Evolutionary conservation across 176 grass and related monocot species (phyloP), one percentile per base, ranked within the genome.

Genomic region (Panicum miliaceum): DNA sequence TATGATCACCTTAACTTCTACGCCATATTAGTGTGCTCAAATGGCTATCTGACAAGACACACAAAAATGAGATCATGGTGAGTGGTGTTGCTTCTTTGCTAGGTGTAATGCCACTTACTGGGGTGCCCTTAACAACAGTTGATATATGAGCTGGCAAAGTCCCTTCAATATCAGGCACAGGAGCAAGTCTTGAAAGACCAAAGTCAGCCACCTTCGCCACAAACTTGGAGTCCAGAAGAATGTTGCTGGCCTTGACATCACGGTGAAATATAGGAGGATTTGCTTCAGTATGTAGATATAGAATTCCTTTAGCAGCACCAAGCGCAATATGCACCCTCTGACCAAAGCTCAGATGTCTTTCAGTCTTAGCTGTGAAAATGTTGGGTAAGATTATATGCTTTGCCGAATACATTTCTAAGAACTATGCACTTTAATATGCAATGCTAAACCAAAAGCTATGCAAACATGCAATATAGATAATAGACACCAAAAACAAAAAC

Each of bases 191-290:
- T 8, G 96, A 99, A 85, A 99, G 91, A 82, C 96, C 96, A 71
- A 99, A 99, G 92, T 99, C 96, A 46, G 96, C 96, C 38, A 99
- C 93, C 83, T 99, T 99, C 0, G 93, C 89, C 56, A 89, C 75
- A 74, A 99, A 99, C 34, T 96, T 99, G 20, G 42, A 83, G 61
- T 99, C 93, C 81, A 99, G 42, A 60, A 99, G 75, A 79, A 99
- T 99, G 74, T 99, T 99, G 79, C 91, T 99, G 79, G 96, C 90
- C 83, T 99, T 99, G 53, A 99, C 89, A 63, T 99, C 96, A 78
- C 96, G 93, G 38, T 99, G 96, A 82, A 89, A 96, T 89, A 99
- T 96, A 25, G 96, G 96, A 76, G 93, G 96, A 82, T 99, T 50
- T 78, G 96, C 96, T 72, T 99, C 96, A 10, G 84, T 95, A 45